Evolutionary conservation across 2,329 filamentous ascomycete species (phyloP), one percentile per base, ranked within the genome.

Genomic region (Cytospora piceae): DNA sequence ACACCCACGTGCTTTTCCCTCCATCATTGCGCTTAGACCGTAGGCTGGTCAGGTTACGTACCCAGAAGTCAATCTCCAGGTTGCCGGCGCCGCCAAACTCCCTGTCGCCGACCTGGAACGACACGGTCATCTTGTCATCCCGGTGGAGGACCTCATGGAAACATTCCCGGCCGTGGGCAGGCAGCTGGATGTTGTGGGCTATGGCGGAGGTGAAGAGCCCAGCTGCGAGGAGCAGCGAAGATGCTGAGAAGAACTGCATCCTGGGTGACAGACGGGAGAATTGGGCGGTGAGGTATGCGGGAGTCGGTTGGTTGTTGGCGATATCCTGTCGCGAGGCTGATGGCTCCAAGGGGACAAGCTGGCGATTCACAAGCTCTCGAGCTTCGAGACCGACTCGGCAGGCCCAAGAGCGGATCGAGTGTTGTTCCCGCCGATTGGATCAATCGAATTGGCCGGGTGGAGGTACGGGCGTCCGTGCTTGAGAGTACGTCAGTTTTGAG

Each of bases 111-210:
- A 98, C 94, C 82, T 98, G 95, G 85, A 96, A 99, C 34, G 94
- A 96, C 67, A 99, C 94, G 11, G 93, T 97, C 95, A 99, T 99
- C 80, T 90, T 92, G 83, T 99, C 95, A 79, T 97, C 95, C 77
- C 86, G 87, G 83, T 96, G 94, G 67, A 99, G 88, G 73, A 84
- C 80, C 82, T 99, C 95, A 83, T 97, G 92, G 85, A 98, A 99
- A 84, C 95, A 99, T 83, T 99, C 95, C 80, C 93, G 88, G 75
- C 93, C 92, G 81, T 99, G 93, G 72, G 94, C 90, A 69, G 90
- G 90, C 74, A 99, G 89, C 78, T 95, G 92, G 80, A 99, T 98
- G 83, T 96, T 98, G 87, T 99, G 95, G 73, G 92, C 93, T 68
- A 86, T 84, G 71, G 89, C 84, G 72, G 87, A 85, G 73, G 88